phyloP scores from a whole-genome alignment of 1,284 basidiomycete species.

The Veloporphyrellus conicus region DNA sequence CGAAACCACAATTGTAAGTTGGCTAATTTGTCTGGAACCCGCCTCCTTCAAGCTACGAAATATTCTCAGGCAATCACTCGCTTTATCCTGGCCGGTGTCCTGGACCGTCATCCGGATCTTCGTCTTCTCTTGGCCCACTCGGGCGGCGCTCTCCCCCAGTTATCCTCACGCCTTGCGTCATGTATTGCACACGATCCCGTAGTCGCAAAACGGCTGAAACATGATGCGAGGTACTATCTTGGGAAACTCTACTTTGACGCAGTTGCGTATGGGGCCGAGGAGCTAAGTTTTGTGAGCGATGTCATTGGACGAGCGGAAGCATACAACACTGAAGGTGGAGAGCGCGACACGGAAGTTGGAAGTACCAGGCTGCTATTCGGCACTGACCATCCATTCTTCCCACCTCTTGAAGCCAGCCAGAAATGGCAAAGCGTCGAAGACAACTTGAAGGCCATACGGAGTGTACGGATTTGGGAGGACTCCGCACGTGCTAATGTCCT shows the following conservation, averaged over 20 bases:
- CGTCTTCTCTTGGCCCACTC: conserved; percentile 80
- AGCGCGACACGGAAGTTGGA: conserved; percentile 35
- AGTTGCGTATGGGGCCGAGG: conserved; percentile 79
- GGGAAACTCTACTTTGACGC: conserved; percentile 79
- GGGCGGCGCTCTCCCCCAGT: conserved; percentile 73
- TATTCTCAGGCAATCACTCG: conserved; percentile 64
- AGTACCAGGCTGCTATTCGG: conserved; percentile 73
- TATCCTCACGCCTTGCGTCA: conserved; percentile 77
- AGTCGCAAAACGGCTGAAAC: conserved; percentile 66
- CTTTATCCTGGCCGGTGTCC: conserved; percentile 73
- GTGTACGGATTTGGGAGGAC: conserved; percentile 51
- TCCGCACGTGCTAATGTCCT: conserved; percentile 54
- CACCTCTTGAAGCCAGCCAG: conserved; percentile 62
- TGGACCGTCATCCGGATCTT: conserved; percentile 73
- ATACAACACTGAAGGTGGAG: conserved; percentile 41
- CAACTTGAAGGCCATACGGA: conserved; percentile 73
- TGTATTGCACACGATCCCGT: conserved; percentile 81
- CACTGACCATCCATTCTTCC: conserved; percentile 89
- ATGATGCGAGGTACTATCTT: conserved; percentile 81
- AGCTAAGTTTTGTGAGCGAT: conserved; percentile 71
- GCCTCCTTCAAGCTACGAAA: conserved; percentile 4
- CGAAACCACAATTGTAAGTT: conserved; percentile 78
- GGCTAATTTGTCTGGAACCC: not conserved
- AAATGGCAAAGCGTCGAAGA: conserved; percentile 82
- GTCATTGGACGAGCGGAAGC: conserved; percentile 58